Evolutionary conservation across 129 eudicot genomes (phyloP).

Genomic region (Centella asiatica): DNA sequence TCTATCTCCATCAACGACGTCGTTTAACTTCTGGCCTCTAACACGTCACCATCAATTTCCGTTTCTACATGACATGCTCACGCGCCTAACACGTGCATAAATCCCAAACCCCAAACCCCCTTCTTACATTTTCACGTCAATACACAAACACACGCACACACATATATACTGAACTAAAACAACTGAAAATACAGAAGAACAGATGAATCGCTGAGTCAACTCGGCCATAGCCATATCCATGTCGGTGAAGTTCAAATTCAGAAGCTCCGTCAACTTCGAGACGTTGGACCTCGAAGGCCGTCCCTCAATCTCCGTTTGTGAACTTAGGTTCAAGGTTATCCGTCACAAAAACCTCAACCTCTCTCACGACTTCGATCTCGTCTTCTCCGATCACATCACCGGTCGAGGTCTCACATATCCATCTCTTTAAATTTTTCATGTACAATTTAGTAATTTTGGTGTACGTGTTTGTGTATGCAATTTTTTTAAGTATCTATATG

Average conservation of each 20-base stretch:
- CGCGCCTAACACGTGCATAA: too few relatives aligned
- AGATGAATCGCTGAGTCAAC: slow-evolving; percentile 6
- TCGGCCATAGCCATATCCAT: not conserved
- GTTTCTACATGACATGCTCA: too few relatives aligned
- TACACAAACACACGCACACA: too few relatives aligned
- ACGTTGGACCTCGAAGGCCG: slow-evolving; percentile 45
- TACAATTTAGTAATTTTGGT: not conserved
- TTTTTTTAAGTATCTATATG: too few relatives aligned
- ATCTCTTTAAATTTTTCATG: not conserved
- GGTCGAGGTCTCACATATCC: not conserved
- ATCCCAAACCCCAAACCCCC: too few relatives aligned
- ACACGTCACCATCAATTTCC: too few relatives aligned
- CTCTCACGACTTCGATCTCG: not conserved
- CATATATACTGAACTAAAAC: not conserved
- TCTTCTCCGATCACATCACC: not conserved
- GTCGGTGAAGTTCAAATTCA: slow-evolving; percentile 66
- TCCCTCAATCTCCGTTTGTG: slow-evolving; percentile 42
- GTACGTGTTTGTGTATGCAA: too few relatives aligned
- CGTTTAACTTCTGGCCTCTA: too few relatives aligned
- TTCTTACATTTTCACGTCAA: too few relatives aligned
- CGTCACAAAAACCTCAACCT: not conserved
- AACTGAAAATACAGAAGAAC: not conserved
- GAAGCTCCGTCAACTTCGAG: slow-evolving; percentile 62
- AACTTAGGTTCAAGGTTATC: slow-evolving; percentile 40
- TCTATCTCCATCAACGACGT: too few relatives aligned